These are phyloP conservation scores for Ajuga reptans DNA, from an alignment of 305 asterid genomes.

Conservation along the genomic window DNA sequence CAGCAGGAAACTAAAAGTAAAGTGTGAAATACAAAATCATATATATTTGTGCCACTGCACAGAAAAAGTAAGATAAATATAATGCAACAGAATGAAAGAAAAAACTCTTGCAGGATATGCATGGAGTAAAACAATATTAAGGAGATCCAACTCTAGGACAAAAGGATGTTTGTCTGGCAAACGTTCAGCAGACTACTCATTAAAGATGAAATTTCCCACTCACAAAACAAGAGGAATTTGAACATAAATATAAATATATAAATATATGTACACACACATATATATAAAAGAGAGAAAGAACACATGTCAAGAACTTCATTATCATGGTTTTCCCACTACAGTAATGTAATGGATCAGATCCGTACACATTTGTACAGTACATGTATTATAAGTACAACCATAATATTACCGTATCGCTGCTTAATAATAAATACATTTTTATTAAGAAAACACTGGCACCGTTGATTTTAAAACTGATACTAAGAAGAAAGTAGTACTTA, in stretches of 20 bases:
- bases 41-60: background rate
- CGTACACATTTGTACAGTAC: background rate
- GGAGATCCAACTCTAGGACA: background rate
- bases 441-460: background rate
- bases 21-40: no score
- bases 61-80: background rate
- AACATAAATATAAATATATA: background rate
- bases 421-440: background rate
- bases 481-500: conserved; percentile 33
- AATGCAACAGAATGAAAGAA: background rate
- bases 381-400: background rate
- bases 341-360: background rate
- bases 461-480: background rate
- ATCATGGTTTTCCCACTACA: background rate
- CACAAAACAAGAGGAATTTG: background rate
- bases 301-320: background rate
- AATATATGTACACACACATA: no score
- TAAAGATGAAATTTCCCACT: background rate
- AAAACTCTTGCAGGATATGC: background rate
- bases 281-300: background rate
- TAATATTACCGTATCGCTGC: background rate
- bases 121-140: background rate
- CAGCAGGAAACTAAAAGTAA: background rate
- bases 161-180: background rate
- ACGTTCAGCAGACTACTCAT: background rate